A percentile compares a stretch with the other conserved stretches of the same genome.
Evolutionary conservation across 495 filamentous ascomycete species (phyloP).

Genomic region (Penicillium maclennaniae): DNA sequence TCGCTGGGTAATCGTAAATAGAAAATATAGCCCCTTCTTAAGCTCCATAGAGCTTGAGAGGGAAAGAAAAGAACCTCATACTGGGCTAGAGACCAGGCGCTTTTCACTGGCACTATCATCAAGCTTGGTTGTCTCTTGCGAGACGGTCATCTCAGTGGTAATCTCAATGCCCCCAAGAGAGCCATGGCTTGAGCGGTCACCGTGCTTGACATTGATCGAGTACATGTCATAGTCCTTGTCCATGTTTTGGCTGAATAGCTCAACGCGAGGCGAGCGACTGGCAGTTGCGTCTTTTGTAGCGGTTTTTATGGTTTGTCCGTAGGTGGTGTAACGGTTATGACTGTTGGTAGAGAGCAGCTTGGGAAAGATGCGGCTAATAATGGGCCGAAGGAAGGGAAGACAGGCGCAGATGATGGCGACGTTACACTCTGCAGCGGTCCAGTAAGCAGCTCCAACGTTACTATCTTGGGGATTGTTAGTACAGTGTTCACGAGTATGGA

Average conservation of each 20-base stretch:
- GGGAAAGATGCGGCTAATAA: slow-evolving; percentile 71
- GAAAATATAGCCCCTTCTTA: not conserved
- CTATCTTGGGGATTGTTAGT: slow-evolving; percentile 29
- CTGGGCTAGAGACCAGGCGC: slow-evolving; percentile 22
- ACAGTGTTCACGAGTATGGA: slow-evolving; percentile 39
- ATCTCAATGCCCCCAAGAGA: slow-evolving; percentile 31
- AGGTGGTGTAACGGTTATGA: slow-evolving; percentile 23
- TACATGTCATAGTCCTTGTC: slow-evolving; percentile 33
- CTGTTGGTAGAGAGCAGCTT: slow-evolving; percentile 50
- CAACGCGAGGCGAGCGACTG: slow-evolving; percentile 17
- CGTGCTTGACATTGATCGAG: slow-evolving; percentile 31
- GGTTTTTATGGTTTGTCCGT: slow-evolving; percentile 8
- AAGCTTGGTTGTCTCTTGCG: slow-evolving; percentile 21
- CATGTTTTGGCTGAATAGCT: slow-evolving; percentile 22
- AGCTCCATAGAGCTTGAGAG: not conserved
- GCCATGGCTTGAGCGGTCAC: slow-evolving; percentile 10
- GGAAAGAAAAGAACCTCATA: slow-evolving; percentile 10
- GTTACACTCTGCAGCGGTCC: slow-evolving; percentile 86
- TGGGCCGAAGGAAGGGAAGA: slow-evolving; percentile 77
- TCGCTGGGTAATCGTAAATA: slow-evolving; percentile 13
- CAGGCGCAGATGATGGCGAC: slow-evolving; percentile 78
- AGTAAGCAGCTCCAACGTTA: slow-evolving; percentile 56
- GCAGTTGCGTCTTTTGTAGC: slow-evolving; percentile 11
- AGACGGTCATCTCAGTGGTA: slow-evolving; percentile 32
- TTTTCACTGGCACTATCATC: slow-evolving; percentile 23